phyloP scores from a whole-genome alignment of 2,329 filamentous ascomycete genomes.

The Ustulina deusta region DNA sequence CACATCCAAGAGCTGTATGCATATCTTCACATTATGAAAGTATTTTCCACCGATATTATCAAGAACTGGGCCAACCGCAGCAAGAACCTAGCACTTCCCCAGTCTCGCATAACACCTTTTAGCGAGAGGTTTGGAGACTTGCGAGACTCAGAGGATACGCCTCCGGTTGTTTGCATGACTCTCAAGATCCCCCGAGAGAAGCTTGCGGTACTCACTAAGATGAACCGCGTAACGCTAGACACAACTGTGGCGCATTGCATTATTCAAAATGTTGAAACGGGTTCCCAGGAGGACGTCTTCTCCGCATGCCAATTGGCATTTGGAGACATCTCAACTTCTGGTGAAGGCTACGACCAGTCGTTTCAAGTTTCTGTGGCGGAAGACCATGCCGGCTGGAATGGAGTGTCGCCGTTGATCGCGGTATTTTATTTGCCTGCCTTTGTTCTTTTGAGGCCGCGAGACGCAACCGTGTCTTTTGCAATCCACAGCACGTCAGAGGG shows the following conservation, averaged over 20 bases:
- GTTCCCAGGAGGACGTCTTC: constrained; percentile 44
- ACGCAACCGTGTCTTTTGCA: constrained; percentile 42
- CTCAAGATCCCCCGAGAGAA: constrained; percentile 38
- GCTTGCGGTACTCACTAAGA: constrained; percentile 23
- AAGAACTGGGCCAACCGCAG: constrained; percentile 1
- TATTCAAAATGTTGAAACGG: background rate
- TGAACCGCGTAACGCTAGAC: background rate
- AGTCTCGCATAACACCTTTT: background rate
- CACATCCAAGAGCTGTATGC: background rate
- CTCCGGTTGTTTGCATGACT: constrained; percentile 40
- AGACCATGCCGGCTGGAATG: constrained; percentile 54
- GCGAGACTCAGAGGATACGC: constrained; percentile 36
- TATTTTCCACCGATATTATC: constrained; percentile 43
- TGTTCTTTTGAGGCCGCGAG: constrained; percentile 51
- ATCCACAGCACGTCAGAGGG: background rate
- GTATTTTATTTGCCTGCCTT: constrained; percentile 56
- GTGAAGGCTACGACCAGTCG: constrained; percentile 45
- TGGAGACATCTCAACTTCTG: constrained; percentile 51
- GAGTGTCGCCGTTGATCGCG: constrained; percentile 54
- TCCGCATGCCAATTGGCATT: constrained; percentile 58
- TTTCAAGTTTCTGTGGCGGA: constrained; percentile 52
- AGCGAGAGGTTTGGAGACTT: constrained; percentile 26
- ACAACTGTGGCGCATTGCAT: constrained; percentile 29
- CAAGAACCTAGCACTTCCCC: background rate
- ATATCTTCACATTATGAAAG: constrained; percentile 52